Conservation (phyloP, 2,329 filamentous ascomycete genomes). For the Trichoderma semiorbis region DNA sequence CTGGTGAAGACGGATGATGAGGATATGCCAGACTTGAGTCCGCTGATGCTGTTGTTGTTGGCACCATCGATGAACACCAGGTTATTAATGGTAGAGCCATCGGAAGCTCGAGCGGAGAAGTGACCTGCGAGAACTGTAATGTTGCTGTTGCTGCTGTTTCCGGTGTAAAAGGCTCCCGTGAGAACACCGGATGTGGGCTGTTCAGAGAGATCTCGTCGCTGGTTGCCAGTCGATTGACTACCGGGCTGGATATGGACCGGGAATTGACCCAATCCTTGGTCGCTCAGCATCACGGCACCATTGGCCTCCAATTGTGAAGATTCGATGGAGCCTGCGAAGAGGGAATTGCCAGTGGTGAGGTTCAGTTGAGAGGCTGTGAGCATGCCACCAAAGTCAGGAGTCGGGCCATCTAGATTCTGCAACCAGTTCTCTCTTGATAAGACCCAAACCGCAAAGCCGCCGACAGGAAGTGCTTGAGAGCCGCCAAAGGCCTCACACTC, state of each 20-base stretch:
- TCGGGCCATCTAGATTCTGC: conserved; percentile 65
- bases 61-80: conserved; percentile 77
- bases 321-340: conserved; percentile 81
- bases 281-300: conserved; percentile 65
- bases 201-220: conserved; percentile 44
- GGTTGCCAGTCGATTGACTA: conserved; percentile 30
- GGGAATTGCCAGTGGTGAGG: conserved; percentile 57
- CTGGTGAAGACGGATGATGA: conserved; percentile 72
- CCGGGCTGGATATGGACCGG: conserved; percentile 52
- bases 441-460: conserved; percentile 89
- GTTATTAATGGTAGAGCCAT: conserved; percentile 73
- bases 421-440: conserved; percentile 84
- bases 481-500: conserved; percentile 65
- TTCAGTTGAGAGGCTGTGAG: conserved; percentile 68
- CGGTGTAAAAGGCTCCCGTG: conserved; percentile 73
- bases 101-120: conserved; percentile 64
- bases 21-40: conserved; percentile 64
- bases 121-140: conserved; percentile 85
- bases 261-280: conserved; percentile 51
- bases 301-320: conserved; percentile 71
- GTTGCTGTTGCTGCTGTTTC: conserved; percentile 70
- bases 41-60: conserved; percentile 61
- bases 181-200: conserved; percentile 63
- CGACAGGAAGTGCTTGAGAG: conserved; percentile 57
- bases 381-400: conserved; percentile 66